Evolutionary conservation across 345 rosid genomes (phyloP), one percentile per base, ranked within the genome.

Genomic region (Bruguiera parviflora): DNA sequence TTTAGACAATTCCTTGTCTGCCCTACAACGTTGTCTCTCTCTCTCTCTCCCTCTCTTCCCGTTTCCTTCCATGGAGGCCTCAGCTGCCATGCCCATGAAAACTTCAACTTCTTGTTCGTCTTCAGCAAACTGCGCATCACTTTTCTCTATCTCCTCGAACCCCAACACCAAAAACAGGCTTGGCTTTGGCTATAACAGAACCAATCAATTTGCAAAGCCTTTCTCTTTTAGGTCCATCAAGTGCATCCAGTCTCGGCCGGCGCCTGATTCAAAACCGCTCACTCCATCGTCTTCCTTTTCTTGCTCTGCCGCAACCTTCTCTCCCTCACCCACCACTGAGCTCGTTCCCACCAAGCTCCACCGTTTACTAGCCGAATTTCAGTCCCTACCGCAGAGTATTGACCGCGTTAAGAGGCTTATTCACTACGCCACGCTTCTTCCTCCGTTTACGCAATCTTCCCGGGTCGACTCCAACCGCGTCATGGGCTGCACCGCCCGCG

Each of bases 401-500:
- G 92, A 90, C 76, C 83, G 95, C 31, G 84, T 92, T 46, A 89
- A 86, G 77, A 87, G 92, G 71, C 81, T 96, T 71, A 81, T 96
- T 37, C 86, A 78, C 59, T 79, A 84, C 69, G 90, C 96, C 22
- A 68, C 73, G 25, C 78, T 84, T 32, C 85, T 92, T 61, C 83
- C 90, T 66, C 78, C 77, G 4, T 80, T 92, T 47, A 83, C 83
- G 11, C 88, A 82, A 18, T 78, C 88, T 0, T 86, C 88, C 21
- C 84, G 90, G 58, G 80, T 78, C 52, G 91, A 89, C 37, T 78
- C 80, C 5, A 96, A 92, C 67, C 89, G 99, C 53, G 96, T 96
- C 69, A 90, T 90, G 99, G 99, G 99, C 28, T 96, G 99, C 75
- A 89, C 97, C 4, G 83, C 87, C 66, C 96, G 84, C 64, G 99